Conservation (phyloP, 495 filamentous ascomycete species). For the Xylaria cubensis region DNA sequence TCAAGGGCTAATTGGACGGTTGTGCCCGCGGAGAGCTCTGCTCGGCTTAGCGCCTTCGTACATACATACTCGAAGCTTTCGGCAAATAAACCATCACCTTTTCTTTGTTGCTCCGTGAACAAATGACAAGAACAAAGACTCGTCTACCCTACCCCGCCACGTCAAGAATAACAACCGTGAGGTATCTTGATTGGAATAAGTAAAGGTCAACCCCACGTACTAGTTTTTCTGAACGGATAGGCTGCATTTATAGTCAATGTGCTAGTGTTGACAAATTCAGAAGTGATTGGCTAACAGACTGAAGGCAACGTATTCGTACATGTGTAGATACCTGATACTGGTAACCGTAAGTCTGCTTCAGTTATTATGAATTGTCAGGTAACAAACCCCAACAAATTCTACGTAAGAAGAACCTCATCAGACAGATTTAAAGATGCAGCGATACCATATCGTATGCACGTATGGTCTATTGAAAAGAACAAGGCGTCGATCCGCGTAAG, state of each 20-base stretch:
- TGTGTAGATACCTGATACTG: neutral
- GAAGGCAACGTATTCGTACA: neutral
- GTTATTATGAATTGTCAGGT: neutral
- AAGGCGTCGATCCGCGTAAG: neutral
- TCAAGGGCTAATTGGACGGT: neutral
- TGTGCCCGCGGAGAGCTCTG: neutral
- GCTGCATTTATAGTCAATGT: neutral
- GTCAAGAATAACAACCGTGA: neutral
- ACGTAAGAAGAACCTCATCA: neutral
- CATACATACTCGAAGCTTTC: constrained; percentile 10
- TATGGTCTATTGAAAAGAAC: neutral
- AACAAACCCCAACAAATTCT: neutral
- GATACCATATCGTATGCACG: neutral
- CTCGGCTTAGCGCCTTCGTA: constrained; percentile 14
- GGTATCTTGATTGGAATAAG: neutral
- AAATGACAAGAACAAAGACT: neutral
- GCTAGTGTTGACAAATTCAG: constrained; percentile 1
- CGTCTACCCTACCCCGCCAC: neutral
- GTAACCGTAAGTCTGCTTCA: neutral
- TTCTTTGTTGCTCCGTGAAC: neutral
- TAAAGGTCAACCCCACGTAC: neutral
- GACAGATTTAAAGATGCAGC: neutral
- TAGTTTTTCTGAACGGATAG: neutral
- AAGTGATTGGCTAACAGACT: constrained; percentile 7
- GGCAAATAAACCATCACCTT: constrained; percentile 10